Percentiles rank a stretch among this genome's conserved stretches.
Evolutionary conservation across 164 flowering plant species (phyloP).

Genomic region (Cinnamomum chago): DNA sequence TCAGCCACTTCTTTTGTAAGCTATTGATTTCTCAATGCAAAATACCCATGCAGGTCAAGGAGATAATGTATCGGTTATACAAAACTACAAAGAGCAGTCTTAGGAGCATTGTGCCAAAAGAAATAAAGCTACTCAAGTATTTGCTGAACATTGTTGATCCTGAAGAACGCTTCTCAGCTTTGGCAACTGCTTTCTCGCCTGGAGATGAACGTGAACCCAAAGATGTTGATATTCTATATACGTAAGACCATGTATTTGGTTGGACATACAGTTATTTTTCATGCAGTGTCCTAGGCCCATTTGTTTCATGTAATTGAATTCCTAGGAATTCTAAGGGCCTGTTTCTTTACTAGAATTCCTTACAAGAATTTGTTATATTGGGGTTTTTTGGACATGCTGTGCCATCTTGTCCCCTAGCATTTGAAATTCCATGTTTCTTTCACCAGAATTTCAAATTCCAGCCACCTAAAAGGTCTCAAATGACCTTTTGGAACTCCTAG

Average conservation of each 20-base stretch:
- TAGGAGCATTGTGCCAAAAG: constrained; percentile 83
- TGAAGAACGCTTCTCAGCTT: constrained; percentile 90
- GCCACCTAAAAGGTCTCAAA: no score
- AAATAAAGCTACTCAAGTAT: constrained; percentile 84
- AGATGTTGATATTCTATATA: constrained; percentile 59
- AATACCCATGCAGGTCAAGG: constrained; percentile 64
- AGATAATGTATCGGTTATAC: constrained; percentile 85
- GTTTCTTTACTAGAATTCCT: no score
- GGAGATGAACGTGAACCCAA: constrained; percentile 65
- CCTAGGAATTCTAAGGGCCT: no score
- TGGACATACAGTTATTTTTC: no score
- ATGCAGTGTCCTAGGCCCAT: no score
- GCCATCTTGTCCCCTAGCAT: no score
- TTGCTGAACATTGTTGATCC: constrained; percentile 88
- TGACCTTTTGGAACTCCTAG: no score
- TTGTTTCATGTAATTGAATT: no score
- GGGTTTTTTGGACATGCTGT: no score
- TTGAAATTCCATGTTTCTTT: no score
- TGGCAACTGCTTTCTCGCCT: constrained; percentile 88
- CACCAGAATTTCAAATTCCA: no score
- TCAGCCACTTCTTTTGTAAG: neutral
- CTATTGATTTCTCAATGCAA: neutral
- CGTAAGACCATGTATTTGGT: constrained; percentile 38
- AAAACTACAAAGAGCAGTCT: constrained; percentile 83
- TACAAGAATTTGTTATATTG: no score